A percentile compares a stretch with the other conserved stretches of the same genome.
These are phyloP conservation scores for Oryza punctata DNA, from an alignment of 176 grass and related monocot species.

Conservation along the genomic window DNA sequence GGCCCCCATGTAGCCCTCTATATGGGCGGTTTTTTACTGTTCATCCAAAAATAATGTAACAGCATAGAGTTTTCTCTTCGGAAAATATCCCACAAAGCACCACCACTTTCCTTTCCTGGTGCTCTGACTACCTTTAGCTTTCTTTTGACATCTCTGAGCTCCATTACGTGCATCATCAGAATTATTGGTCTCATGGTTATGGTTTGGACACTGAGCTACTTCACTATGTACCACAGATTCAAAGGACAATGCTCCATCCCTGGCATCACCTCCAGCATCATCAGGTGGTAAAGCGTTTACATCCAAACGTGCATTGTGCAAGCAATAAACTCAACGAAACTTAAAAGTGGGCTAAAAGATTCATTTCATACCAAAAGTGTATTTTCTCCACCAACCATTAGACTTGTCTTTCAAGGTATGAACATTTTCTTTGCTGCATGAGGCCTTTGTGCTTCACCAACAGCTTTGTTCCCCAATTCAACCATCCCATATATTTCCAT, in stretches of 20 bases:
- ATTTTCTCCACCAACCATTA: constrained; percentile 3
- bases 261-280: neutral
- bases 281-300: constrained; percentile 40
- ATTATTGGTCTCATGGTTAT: constrained; percentile 4
- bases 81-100: constrained; percentile 76
- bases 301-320: constrained; percentile 28
- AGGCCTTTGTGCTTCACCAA: neutral
- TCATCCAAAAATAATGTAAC: too few relatives aligned
- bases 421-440: constrained; percentile 25
- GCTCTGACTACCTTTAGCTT: constrained; percentile 9
- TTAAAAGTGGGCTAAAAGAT: neutral
- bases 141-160: neutral
- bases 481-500: constrained; percentile 32
- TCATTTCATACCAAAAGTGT: neutral
- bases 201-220: constrained; percentile 17
- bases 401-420: neutral
- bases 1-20: too few relatives aligned
- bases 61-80: constrained; percentile 62
- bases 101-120: constrained; percentile 31
- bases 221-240: constrained; percentile 29
- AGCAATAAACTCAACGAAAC: constrained; percentile 15
- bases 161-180: constrained; percentile 3
- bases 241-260: constrained; percentile 13
- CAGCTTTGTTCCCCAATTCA: constrained; percentile 31
- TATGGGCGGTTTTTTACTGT: too few relatives aligned